Evolutionary conservation across 129 eudicot genomes (phyloP).

Genomic region (Arctium minus): DNA sequence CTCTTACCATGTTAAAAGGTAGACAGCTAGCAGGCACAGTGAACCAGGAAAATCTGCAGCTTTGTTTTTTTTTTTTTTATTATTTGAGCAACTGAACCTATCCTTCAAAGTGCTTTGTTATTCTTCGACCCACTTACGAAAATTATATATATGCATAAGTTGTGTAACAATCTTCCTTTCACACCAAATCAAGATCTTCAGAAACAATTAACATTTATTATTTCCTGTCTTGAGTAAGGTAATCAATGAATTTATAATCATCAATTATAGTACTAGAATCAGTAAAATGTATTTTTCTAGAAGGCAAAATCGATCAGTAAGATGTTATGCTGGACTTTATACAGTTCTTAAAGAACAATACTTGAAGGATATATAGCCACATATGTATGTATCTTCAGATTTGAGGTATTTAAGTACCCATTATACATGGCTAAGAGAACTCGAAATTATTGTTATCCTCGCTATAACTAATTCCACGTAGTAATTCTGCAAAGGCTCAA

Average conservation of each 20-base stretch:
- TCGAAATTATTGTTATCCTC: background rate
- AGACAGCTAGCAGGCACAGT: constrained; percentile 19
- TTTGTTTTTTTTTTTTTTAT: background rate
- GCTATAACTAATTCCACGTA: background rate
- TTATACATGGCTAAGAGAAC: background rate
- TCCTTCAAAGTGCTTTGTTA: background rate
- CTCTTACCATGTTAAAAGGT: constrained; percentile 9
- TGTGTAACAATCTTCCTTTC: background rate
- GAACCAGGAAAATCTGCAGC: background rate
- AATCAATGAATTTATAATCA: background rate
- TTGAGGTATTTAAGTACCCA: background rate
- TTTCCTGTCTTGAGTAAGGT: background rate
- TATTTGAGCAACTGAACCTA: background rate
- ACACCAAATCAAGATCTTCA: background rate
- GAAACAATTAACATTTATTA: background rate
- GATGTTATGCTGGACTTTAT: background rate
- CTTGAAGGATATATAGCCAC: too few species aligned
- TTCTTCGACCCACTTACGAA: background rate
- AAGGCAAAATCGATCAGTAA: background rate
- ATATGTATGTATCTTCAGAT: background rate
- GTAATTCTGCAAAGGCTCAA: background rate
- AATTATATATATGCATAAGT: background rate
- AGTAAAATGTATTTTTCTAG: background rate
- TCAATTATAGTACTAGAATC: background rate
- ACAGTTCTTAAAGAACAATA: background rate